Evolutionary conservation across 176 grass and related monocot species (phyloP).

Genomic region (bread wheat (Triticum aestivum)): DNA sequence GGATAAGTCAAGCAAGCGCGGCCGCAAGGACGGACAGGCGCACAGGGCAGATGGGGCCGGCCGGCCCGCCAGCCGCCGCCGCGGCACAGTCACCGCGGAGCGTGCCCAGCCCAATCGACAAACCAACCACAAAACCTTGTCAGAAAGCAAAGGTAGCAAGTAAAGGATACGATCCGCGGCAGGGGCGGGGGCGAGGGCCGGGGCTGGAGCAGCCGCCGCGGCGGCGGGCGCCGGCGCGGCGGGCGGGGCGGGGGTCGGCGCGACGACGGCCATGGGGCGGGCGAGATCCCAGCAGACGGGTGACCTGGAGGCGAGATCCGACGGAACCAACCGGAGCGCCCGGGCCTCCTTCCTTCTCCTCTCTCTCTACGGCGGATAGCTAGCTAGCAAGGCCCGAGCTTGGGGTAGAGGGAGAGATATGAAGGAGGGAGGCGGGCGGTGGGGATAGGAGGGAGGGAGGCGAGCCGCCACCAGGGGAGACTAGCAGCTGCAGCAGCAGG

Average conservation of each 20-base stretch:
- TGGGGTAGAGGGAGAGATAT: neutral
- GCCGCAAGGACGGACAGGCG: conserved; percentile 10
- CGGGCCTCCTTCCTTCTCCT: conserved; percentile 29
- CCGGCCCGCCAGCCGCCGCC: conserved; percentile 1
- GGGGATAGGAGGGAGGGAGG: conserved; percentile 24
- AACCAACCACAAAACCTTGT: conserved; percentile 11
- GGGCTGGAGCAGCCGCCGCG: neutral
- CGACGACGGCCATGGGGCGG: conserved; percentile 56
- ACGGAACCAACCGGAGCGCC: conserved; percentile 18
- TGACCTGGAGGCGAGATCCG: conserved; percentile 41
- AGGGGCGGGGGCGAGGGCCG: neutral
- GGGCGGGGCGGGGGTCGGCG: conserved; percentile 36
- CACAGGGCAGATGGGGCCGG: neutral
- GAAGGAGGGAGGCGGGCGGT: neutral
- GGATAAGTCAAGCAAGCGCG: neutral
- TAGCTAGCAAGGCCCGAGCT: conserved; percentile 20
- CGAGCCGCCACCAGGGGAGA: conserved; percentile 54
- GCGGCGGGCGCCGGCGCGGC: conserved; percentile 1
- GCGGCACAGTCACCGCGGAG: conserved; percentile 13
- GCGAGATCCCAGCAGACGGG: conserved; percentile 32
- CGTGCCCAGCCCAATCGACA: neutral
- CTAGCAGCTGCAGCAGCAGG: conserved; percentile 4
- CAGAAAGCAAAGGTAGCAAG: neutral
- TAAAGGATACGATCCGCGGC: conserved; percentile 93
- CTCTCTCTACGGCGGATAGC: conserved; percentile 15